phyloP scores from a whole-genome alignment of 176 grass and related monocot species.

The Aegilops tauschii region DNA sequence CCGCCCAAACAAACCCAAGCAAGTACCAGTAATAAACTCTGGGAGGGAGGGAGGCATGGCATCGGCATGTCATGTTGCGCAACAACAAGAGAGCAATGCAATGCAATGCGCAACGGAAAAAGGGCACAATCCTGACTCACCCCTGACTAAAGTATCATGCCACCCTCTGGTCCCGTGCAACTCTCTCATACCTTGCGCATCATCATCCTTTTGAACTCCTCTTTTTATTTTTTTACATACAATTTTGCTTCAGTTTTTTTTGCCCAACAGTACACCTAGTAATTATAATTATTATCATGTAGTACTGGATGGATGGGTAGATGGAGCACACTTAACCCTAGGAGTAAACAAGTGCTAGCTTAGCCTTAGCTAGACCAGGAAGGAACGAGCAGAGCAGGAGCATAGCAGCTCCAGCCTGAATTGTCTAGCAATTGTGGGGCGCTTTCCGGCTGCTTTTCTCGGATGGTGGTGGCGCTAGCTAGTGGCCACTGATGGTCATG shows the following conservation, averaged over 20 bases:
- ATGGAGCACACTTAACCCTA: constrained; percentile 36
- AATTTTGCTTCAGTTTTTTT: neutral
- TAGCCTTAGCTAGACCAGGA: neutral
- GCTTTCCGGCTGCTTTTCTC: constrained; percentile 35
- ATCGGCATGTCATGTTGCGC: too few species aligned
- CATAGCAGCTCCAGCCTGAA: neutral
- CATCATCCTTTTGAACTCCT: neutral
- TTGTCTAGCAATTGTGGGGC: constrained; percentile 32
- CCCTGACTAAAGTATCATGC: constrained; percentile 40
- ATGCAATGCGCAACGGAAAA: constrained; percentile 8
- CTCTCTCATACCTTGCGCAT: neutral
- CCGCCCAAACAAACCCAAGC: too few species aligned
- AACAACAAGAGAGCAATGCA: too few species aligned
- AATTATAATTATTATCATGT: neutral
- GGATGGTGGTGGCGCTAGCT: constrained; percentile 29
- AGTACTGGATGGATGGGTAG: constrained; percentile 15
- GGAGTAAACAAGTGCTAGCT: constrained; percentile 28
- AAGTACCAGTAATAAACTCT: neutral
- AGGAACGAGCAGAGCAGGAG: neutral
- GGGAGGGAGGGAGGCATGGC: too few species aligned
- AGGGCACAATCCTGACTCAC: constrained; percentile 34
- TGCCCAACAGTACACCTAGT: too few species aligned
- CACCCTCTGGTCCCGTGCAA: constrained; percentile 24
- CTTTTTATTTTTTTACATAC: neutral
- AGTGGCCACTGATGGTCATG: constrained; percentile 12